Evolutionary conservation across 129 eudicot species (phyloP), one percentile per base, ranked within the genome.

Genomic region (Ambrosia artemisiifolia): DNA sequence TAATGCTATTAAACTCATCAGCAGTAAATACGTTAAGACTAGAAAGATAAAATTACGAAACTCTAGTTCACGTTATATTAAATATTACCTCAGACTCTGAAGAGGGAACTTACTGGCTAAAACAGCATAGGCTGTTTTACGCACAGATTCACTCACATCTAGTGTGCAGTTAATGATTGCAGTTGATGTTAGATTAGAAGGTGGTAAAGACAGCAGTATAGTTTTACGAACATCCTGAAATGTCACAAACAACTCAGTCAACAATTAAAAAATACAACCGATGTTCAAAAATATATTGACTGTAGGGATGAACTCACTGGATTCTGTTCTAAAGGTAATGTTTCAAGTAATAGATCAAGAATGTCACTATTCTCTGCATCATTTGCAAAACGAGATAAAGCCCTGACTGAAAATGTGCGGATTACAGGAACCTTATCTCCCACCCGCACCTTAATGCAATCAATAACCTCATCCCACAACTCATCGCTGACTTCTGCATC

Each of bases 401-500:
- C 91, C 71, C 97, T 84, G 54, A 91, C 85, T 12, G 97, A 84
- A 83, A 67, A 95, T n/a, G 91, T 80, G 48, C 99, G 94, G 54
- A 95, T 79, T 46, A 78, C 71, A 2, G 97, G 84, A 38, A 83
- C 84, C 78, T 91, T 95, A 74, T 95, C 99, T 44, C 81, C 82
- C 32, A 82, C 85, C 16, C 97, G 86, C 32, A 82, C 60, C 83
- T 81, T 90, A 85, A 95, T 71, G 86, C 88, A 86, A 3, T 91
- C 99, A 36, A 95, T 90, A 63, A 90, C 97, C 65, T 91, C 96
- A 80, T 90, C 99, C 99, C 97, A 95, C 2, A 95, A 81, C 67
- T 91, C 99, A 67, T 56, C 24, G 69, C 90, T 90, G 63, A 90
- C 96, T 83, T 95, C 99, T 48, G 96, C 85, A 56, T 95, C 99